Conservation (phyloP, 2,329 filamentous ascomycete species). For the Botrytis porri region DNA sequence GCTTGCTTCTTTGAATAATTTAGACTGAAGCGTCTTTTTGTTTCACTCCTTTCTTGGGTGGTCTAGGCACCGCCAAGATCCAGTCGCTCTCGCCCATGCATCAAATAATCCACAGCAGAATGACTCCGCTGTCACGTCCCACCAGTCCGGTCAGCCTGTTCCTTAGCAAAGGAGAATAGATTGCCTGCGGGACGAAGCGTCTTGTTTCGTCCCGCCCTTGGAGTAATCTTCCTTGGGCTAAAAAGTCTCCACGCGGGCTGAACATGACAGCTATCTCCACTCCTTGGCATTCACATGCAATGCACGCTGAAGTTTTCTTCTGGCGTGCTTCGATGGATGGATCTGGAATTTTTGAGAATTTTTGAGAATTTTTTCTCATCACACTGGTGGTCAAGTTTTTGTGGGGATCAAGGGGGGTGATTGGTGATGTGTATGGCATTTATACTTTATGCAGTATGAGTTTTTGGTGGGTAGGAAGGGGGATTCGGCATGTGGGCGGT, state of each 20-base stretch:
- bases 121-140: conserved; percentile 7
- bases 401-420: background rate
- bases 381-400: background rate
- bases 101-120: background rate
- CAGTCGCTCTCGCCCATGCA: background rate
- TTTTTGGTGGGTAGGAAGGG: background rate
- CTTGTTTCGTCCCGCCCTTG: background rate
- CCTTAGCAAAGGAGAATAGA: background rate
- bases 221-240: background rate
- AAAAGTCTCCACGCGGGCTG: background rate
- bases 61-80: background rate
- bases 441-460: background rate
- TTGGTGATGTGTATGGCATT: conserved; percentile 1
- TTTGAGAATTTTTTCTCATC: background rate
- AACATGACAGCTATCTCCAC: background rate
- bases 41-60: background rate
- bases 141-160: background rate
- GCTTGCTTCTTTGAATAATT: background rate
- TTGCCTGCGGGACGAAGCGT: background rate
- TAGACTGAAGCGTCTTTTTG: background rate
- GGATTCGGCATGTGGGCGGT: background rate
- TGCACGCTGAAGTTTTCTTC: conserved; percentile 11
- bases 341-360: background rate
- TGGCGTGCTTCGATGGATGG: background rate
- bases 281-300: background rate